Conservation (phyloP, 208 protist species). For the Leishmania guyanensis region DNA sequence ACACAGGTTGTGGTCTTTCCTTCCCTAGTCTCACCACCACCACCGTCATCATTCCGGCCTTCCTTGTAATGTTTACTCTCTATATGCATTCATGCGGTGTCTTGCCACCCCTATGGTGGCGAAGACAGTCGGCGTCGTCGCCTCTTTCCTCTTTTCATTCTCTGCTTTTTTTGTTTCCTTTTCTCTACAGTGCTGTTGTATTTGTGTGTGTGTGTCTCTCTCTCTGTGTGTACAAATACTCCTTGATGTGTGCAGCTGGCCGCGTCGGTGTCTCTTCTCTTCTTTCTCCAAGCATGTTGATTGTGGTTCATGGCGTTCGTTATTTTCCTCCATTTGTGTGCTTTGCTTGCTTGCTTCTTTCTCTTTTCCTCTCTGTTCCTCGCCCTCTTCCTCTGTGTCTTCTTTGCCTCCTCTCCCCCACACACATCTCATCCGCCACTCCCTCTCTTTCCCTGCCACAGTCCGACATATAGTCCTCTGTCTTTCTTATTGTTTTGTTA, state of each 20-base stretch:
- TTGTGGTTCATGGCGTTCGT: no score
- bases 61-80: neutral
- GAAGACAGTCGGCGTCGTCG: neutral
- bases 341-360: neutral
- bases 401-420: neutral
- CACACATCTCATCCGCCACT: neutral
- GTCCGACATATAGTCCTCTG: no score
- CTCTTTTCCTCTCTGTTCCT: neutral
- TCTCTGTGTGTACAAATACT: neutral
- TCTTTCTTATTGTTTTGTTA: neutral
- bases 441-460: neutral
- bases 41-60: neutral
- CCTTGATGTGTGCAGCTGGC: neutral
- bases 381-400: no score
- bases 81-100: neutral
- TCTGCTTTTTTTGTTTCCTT: neutral
- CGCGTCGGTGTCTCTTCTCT: neutral
- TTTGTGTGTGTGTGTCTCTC: neutral
- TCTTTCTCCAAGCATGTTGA: neutral
- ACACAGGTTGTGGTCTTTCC: neutral
- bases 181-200: neutral
- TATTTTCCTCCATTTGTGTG: neutral
- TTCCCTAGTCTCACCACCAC: neutral
- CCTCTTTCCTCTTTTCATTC: neutral
- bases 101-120: neutral